Evolutionary conservation across 2,329 filamentous ascomycete species (phyloP), one percentile per base, ranked within the genome.

Genomic region (Thelonectria olida): DNA sequence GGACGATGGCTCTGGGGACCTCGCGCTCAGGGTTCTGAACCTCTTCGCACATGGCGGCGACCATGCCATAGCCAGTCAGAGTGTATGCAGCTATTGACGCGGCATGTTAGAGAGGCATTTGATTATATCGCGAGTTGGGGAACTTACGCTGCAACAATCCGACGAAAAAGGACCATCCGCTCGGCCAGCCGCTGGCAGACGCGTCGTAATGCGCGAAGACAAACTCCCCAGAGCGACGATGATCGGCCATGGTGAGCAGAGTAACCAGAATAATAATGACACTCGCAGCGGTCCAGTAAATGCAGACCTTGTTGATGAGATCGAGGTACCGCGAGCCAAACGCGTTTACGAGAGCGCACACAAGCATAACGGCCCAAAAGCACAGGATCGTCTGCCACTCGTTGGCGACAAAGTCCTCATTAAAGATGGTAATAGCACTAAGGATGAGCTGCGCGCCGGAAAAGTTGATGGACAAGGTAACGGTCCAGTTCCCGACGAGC

Each of bases 371-470:
- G 17, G 80, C 89, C 68, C 90, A 85, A 75, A 92, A 93, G 65
- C 92, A 90, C 45, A 92, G 78, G 72, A 93, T 92, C 57, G 91
- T 89, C 74, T 93, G 90, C 88, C 90, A 92, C 20, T 84, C 71
- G 66, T 89, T 78, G 4, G 86, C 70, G 39, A 82, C 80, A 70
- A 88, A 92, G 62, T 78, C 80, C 5, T 87, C 81, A 67, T 90
- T 79, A 74, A 89, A 86, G 57, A 93, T 78, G n/a, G 85, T 82
- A 58, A 92, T 89, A 53, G 90, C 83, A 53, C 88, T 88, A 12
- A 91, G 75, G 55, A 93, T 86, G 51, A 93, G 83, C 73, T 90
- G 85, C 61, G 87, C 90, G 42, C 88, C 90, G 5, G 92, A 82
- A 42, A 92, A 84, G n/a, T 90, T 90, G 62, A 89, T 91, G 1